A percentile compares a stretch with the other conserved stretches of the same genome.
Conservation (phyloP, 2,329 filamentous ascomycete species). For the Epichloe sp. region DNA sequence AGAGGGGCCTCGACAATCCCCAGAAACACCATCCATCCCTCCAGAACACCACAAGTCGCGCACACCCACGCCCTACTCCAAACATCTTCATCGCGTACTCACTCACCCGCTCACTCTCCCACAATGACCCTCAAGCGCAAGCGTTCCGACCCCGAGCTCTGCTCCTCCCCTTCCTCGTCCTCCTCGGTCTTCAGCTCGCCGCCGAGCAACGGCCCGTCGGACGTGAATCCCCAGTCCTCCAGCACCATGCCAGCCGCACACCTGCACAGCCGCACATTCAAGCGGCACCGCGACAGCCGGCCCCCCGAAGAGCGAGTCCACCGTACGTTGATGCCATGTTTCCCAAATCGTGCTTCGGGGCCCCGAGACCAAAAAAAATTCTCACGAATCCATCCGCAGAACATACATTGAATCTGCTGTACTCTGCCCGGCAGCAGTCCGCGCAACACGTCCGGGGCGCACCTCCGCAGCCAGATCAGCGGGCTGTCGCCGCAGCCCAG, state of each 20-base stretch:
- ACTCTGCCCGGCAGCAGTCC: constrained; percentile 35
- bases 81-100: too few species aligned
- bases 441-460: constrained; percentile 11
- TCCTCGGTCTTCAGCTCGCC: constrained; percentile 22
- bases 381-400: constrained; percentile 22
- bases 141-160: constrained; percentile 46
- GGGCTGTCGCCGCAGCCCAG: constrained; percentile 5
- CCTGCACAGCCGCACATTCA: constrained; percentile 44
- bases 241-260: constrained; percentile 23
- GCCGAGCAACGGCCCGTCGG: constrained; percentile 16
- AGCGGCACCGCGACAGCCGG: constrained; percentile 45
- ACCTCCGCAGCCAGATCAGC: constrained; percentile 1
- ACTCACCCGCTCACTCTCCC: constrained; percentile 1
- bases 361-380: neutral
- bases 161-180: constrained; percentile 30
- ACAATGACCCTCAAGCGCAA: constrained; percentile 49
- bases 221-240: constrained; percentile 17
- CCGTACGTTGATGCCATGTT: constrained; percentile 28
- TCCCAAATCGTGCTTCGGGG: neutral
- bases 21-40: too few species aligned
- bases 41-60: too few species aligned
- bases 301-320: constrained; percentile 43
- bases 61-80: too few species aligned
- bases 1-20: too few species aligned
- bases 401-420: constrained; percentile 44